These are phyloP conservation scores for Xenosphaeropsis pyriputrescens DNA, from an alignment of 2,329 filamentous ascomycete species.

Conservation along the genomic window DNA sequence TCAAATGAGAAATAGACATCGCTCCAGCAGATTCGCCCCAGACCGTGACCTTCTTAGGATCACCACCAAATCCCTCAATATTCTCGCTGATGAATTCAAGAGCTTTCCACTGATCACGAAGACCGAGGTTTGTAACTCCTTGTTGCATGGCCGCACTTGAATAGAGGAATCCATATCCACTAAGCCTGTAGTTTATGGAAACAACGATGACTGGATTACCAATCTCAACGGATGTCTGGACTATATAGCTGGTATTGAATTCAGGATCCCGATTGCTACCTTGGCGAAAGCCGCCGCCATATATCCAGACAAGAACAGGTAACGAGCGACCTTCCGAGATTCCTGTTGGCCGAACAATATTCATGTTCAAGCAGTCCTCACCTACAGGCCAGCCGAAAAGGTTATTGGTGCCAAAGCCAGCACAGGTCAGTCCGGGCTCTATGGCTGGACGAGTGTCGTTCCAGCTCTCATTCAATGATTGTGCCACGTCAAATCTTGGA, in stretches of 20 bases:
- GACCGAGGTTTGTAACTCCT: background rate
- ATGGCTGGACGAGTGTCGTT: slow-evolving; percentile 50
- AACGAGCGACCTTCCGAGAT: slow-evolving; percentile 13
- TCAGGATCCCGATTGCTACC: slow-evolving; percentile 1
- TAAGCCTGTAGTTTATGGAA: slow-evolving; percentile 31
- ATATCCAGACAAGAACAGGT: slow-evolving; percentile 40
- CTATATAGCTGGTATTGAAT: slow-evolving; percentile 26
- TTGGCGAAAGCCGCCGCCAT: slow-evolving; percentile 13
- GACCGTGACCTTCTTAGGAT: slow-evolving; percentile 59
- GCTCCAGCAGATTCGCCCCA: slow-evolving; percentile 54
- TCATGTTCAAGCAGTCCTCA: slow-evolving; percentile 38
- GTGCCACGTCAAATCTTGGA: slow-evolving; percentile 1
- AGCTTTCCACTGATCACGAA: slow-evolving; percentile 24
- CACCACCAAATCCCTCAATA: slow-evolving; percentile 60
- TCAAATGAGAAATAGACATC: slow-evolving; percentile 27
- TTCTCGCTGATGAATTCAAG: slow-evolving; percentile 28
- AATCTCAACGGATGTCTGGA: slow-evolving; percentile 24
- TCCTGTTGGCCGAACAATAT: slow-evolving; percentile 33
- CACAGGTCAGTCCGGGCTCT: slow-evolving; percentile 84
- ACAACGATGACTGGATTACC: slow-evolving; percentile 14
- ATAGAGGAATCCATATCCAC: slow-evolving; percentile 51
- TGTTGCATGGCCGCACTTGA: slow-evolving; percentile 29
- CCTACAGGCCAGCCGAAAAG: slow-evolving; percentile 16
- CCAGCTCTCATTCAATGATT: slow-evolving; percentile 1
- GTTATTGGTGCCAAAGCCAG: slow-evolving; percentile 89